Conservation (phyloP, 208 protist species). For the Acanthamoeba triangularis region DNA sequence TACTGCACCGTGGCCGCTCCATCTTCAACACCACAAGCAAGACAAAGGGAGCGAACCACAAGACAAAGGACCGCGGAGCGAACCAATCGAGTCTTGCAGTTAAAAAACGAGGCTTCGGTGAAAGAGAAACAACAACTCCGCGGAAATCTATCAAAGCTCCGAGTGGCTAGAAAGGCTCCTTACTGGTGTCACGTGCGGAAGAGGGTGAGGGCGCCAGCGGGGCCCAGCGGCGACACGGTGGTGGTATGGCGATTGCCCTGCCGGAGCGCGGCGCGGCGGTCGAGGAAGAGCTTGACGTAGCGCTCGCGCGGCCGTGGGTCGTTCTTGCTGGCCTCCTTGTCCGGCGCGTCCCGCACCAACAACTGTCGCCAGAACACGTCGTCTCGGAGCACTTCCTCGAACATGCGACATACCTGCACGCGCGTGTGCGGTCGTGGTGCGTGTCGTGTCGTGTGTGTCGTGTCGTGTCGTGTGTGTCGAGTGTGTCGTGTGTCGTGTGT, state of each 20-base stretch:
- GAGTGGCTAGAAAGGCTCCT: no score
- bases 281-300: neutral
- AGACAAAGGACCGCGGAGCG: no score
- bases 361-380: neutral
- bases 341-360: neutral
- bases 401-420: neutral
- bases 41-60: no score
- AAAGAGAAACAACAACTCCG: no score
- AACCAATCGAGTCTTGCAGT: no score
- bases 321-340: neutral
- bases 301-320: neutral
- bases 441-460: neutral
- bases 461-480: no score
- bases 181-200: neutral
- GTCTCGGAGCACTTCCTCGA: constrained; percentile 5
- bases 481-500: no score
- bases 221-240: no score
- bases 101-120: no score
- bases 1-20: neutral
- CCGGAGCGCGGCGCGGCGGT: neutral
- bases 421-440: neutral
- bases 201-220: neutral
- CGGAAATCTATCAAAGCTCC: no score
- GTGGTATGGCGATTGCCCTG: neutral
- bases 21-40: no score